These are phyloP conservation scores for Tricholoma matsutake DNA, from an alignment of 768 basidiomycete genomes.

Conservation along the genomic window DNA sequence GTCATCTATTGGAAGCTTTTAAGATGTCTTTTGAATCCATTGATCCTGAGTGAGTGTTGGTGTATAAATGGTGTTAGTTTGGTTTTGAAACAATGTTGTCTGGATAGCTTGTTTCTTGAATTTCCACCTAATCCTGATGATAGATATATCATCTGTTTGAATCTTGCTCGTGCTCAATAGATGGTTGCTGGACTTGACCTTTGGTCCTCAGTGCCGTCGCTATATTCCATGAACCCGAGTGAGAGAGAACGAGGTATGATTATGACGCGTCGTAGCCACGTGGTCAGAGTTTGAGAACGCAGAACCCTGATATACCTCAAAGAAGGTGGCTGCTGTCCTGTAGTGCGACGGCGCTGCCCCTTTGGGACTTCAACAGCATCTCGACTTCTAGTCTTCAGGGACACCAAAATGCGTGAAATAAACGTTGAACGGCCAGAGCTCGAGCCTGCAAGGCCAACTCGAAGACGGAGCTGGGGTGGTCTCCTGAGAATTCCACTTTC, in stretches of 20 bases:
- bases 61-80: too few species aligned
- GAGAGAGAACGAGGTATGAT: too few species aligned
- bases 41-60: too few species aligned
- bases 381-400: neutral
- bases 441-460: slow-evolving; percentile 5
- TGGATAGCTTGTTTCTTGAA: too few species aligned
- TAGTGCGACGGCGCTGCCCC: neutral
- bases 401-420: slow-evolving; percentile 2
- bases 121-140: too few species aligned
- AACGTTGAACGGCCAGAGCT: slow-evolving; percentile 8
- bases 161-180: too few species aligned
- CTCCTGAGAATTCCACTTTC: slow-evolving; percentile 34
- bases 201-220: too few species aligned
- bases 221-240: too few species aligned
- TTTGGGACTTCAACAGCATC: neutral
- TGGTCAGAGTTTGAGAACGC: slow-evolving; percentile 1
- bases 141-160: too few species aligned
- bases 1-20: too few species aligned
- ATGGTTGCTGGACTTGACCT: neutral
- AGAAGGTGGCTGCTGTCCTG: slow-evolving; percentile 1
- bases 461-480: slow-evolving; percentile 30
- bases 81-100: too few species aligned
- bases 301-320: neutral
- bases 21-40: too few species aligned
- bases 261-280: slow-evolving; percentile 1